Conservation (phyloP, 257 asterid genomes). For the Cordia subcordata region DNA sequence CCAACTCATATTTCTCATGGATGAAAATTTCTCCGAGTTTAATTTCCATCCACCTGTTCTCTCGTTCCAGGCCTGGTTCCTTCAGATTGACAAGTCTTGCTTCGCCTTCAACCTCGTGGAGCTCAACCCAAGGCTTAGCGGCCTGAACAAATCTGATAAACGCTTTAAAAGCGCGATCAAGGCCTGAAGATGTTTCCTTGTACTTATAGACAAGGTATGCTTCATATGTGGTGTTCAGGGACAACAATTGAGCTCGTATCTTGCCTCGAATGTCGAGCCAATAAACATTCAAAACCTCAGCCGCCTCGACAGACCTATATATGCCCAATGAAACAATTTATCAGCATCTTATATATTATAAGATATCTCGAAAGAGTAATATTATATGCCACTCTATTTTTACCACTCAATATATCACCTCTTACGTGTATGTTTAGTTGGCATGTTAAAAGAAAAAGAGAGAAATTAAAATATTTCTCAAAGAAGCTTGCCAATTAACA, state of each 20-base stretch:
- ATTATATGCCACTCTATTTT: too few species aligned
- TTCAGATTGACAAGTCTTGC: slow-evolving; percentile 11
- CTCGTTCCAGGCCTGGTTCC: slow-evolving; percentile 12
- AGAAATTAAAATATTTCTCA: too few species aligned
- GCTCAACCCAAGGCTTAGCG: neutral
- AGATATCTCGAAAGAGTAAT: too few species aligned
- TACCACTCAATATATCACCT: too few species aligned
- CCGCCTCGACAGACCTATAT: slow-evolving; percentile 65
- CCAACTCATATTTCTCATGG: neutral
- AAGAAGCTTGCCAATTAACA: too few species aligned
- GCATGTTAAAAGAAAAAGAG: too few species aligned
- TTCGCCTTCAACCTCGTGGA: slow-evolving; percentile 10
- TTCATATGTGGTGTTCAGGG: slow-evolving; percentile 37
- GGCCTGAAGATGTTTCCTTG: slow-evolving; percentile 30
- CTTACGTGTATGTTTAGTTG: too few species aligned
- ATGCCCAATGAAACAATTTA: neutral
- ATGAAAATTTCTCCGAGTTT: slow-evolving; percentile 27
- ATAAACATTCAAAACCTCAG: slow-evolving; percentile 39
- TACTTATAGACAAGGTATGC: slow-evolving; percentile 51
- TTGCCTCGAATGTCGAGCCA: slow-evolving; percentile 62
- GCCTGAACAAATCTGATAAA: slow-evolving; percentile 23
- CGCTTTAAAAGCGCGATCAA: slow-evolving; percentile 28
- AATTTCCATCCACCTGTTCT: slow-evolving; percentile 31
- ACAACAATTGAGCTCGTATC: slow-evolving; percentile 30
- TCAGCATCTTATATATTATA: neutral